These are phyloP conservation scores for Rhizoctonia solani DNA, from an alignment of 1,284 basidiomycete species.

Conservation along the genomic window DNA sequence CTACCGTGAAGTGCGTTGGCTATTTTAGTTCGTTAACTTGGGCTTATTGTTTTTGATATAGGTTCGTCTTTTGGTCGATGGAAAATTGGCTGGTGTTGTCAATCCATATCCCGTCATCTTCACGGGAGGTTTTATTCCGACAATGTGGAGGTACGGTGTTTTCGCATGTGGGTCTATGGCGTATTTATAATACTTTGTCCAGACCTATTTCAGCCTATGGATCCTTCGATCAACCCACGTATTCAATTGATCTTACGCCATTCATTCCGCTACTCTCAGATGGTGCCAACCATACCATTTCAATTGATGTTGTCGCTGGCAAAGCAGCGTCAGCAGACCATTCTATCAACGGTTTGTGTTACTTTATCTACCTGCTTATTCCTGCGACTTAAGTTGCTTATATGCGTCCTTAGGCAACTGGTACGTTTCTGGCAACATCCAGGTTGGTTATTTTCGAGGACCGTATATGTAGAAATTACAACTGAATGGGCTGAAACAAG, in stretches of 20 bases:
- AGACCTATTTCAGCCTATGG: constrained; percentile 80
- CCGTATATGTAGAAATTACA: not conserved
- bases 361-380: not conserved
- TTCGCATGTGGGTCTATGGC: not conserved
- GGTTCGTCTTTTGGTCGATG: constrained; percentile 69
- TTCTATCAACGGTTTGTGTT: constrained; percentile 53
- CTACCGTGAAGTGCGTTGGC: constrained; percentile 67
- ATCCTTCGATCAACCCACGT: constrained; percentile 76
- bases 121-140: constrained; percentile 76
- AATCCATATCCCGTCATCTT: constrained; percentile 81
- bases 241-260: constrained; percentile 77
- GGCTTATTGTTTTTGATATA: not conserved
- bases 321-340: constrained; percentile 67
- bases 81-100: constrained; percentile 69
- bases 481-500: constrained; percentile 33
- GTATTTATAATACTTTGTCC: not conserved
- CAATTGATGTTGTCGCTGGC: constrained; percentile 62
- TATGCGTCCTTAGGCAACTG: constrained; percentile 54
- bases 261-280: constrained; percentile 75
- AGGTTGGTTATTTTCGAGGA: constrained; percentile 46
- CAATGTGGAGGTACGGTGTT: constrained; percentile 66
- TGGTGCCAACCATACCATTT: constrained; percentile 66
- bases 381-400: not conserved
- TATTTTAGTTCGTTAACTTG: not conserved
- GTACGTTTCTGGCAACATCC: constrained; percentile 74